Evolutionary conservation across 768 basidiomycete genomes (phyloP).

Genomic region (Hydnum rufescens): DNA sequence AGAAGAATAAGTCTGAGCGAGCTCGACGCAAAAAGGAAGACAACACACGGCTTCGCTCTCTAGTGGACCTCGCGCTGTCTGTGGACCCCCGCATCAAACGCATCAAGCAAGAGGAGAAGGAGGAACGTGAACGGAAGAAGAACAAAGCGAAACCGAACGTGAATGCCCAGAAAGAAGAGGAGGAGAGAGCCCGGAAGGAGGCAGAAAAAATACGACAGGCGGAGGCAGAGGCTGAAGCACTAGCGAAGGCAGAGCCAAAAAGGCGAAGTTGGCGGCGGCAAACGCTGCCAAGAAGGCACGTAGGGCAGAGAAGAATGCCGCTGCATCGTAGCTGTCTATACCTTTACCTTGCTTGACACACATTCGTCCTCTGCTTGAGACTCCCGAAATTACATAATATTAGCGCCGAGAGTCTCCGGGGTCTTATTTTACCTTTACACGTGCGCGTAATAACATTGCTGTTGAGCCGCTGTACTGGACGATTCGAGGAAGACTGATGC

Average conservation of each 20-base stretch:
- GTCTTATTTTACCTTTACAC: no score
- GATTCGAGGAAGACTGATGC: no score
- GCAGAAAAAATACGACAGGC: conserved; percentile 34
- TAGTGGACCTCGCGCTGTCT: conserved; percentile 69
- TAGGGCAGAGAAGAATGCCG: conserved; percentile 33
- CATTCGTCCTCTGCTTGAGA: no score
- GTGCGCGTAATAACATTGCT: no score
- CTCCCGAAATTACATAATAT: no score
- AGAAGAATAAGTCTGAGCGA: conserved; percentile 98
- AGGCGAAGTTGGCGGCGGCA: conserved; percentile 66
- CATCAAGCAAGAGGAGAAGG: conserved; percentile 93
- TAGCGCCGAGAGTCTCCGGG: no score
- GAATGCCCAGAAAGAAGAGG: conserved; percentile 52
- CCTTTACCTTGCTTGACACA: no score
- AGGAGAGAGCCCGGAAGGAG: conserved; percentile 21
- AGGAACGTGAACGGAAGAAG: conserved; percentile 83
- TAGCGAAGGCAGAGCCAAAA: conserved; percentile 59
- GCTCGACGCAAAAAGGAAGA: conserved; percentile 95
- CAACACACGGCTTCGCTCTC: conserved; percentile 62
- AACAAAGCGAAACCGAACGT: conserved; percentile 32
- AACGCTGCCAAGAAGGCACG: conserved; percentile 84
- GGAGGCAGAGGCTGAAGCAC: conserved; percentile 52
- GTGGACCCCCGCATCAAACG: conserved; percentile 91
- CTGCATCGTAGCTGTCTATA: no score
- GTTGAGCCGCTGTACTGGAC: no score